phyloP scores from a whole-genome alignment of 352 stramenopile species.

The Globisporangium cederbergense region DNA sequence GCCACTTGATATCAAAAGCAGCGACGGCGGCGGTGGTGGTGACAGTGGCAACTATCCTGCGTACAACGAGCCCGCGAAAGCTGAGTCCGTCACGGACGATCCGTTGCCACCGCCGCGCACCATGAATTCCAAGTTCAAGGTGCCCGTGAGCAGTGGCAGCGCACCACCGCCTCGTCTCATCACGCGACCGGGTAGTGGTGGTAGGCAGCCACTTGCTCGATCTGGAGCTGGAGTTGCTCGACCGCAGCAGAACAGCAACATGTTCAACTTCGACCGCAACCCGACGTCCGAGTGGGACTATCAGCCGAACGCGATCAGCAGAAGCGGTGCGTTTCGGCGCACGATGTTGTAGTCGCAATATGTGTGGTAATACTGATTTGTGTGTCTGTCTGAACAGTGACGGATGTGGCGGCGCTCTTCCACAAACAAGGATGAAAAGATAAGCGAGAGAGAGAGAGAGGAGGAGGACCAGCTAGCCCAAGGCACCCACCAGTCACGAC shows the following conservation, averaged over 20 bases:
- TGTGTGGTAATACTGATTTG: slow-evolving; percentile 2
- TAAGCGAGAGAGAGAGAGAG: too few relatives aligned
- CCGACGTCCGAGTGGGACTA: slow-evolving; percentile 68
- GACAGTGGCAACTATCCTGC: slow-evolving; percentile 1
- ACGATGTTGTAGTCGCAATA: neutral
- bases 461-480: too few relatives aligned
- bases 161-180: slow-evolving; percentile 3
- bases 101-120: neutral
- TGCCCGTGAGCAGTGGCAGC: slow-evolving; percentile 17
- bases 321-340: slow-evolving; percentile 38
- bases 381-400: slow-evolving; percentile 26
- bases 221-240: neutral
- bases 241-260: slow-evolving; percentile 8
- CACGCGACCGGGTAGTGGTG: slow-evolving; percentile 13
- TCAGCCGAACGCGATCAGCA: slow-evolving; percentile 31
- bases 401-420: slow-evolving; percentile 55
- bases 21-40: neutral
- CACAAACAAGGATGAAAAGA: slow-evolving; percentile 7
- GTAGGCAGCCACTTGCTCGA: slow-evolving; percentile 15
- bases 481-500: too few relatives aligned
- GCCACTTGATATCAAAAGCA: slow-evolving; percentile 26
- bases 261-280: slow-evolving; percentile 52
- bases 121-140: slow-evolving; percentile 32
- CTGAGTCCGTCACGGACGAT: neutral
- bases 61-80: neutral